Percentiles rank a stretch among this genome's conserved stretches.
phyloP scores from a whole-genome alignment of 1,139 yeast genomes.

The Geotrichum bryndzae region DNA sequence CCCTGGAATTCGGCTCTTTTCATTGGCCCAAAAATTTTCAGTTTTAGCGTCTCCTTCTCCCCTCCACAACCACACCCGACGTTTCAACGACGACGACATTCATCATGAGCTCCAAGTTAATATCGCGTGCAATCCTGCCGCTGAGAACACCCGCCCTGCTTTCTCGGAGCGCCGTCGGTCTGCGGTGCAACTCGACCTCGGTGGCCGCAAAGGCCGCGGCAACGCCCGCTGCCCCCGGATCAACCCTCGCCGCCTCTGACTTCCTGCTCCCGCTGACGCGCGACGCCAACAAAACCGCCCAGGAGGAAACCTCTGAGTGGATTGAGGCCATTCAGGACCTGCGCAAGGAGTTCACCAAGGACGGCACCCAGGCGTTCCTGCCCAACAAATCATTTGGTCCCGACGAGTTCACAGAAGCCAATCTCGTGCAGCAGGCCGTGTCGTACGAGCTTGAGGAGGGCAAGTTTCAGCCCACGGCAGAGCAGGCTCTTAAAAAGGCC shows the following conservation, averaged over 20 bases:
- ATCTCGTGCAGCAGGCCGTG: conserved; percentile 24
- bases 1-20: not conserved
- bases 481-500: conserved; percentile 53
- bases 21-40: conserved; percentile 14
- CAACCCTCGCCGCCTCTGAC: conserved; percentile 17
- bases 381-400: conserved; percentile 34
- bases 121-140: conserved; percentile 6
- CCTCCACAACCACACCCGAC: not conserved
- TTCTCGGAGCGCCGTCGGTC: conserved; percentile 1
- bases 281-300: conserved; percentile 29
- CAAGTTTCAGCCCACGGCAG: conserved; percentile 44
- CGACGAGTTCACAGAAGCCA: conserved; percentile 25
- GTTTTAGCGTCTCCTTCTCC: not conserved
- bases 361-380: conserved; percentile 29
- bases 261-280: conserved; percentile 15
- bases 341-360: conserved; percentile 41
- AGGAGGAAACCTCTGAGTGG: conserved; percentile 63
- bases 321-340: conserved; percentile 53
- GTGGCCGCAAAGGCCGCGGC: not conserved
- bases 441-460: conserved; percentile 17
- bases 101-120: conserved; percentile 11
- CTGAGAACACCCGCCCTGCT: not conserved
- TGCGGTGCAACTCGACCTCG: conserved; percentile 9
- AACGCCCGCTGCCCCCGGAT: not conserved
- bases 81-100: not conserved